These are phyloP conservation scores for Apiospora kogelbergensis DNA, from an alignment of 2,329 filamentous ascomycete genomes.

Conservation along the genomic window DNA sequence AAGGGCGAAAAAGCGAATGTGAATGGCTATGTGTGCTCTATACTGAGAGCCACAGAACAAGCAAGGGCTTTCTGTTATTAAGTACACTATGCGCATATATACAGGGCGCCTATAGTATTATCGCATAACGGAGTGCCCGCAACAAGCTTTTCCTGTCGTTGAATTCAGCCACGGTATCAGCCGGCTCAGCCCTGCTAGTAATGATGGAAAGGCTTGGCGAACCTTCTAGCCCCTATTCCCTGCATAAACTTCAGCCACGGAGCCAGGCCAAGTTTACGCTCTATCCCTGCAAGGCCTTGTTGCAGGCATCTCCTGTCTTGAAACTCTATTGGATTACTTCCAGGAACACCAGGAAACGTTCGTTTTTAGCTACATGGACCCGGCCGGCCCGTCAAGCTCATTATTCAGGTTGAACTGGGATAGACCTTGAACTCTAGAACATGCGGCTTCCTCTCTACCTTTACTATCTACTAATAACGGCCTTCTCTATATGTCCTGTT, in stretches of 20 bases:
- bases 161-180: not conserved
- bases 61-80: not conserved
- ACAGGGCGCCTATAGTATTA: too few species aligned
- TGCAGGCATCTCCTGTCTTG: not conserved
- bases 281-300: not conserved
- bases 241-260: too few species aligned
- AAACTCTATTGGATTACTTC: not conserved
- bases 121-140: not conserved
- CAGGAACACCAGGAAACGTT: too few species aligned
- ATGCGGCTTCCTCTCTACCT: not conserved
- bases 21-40: not conserved
- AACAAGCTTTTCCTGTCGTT: not conserved
- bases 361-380: not conserved
- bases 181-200: not conserved
- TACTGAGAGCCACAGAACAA: accelerated
- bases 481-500: not conserved
- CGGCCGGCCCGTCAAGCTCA: not conserved
- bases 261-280: not conserved
- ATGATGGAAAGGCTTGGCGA: not conserved
- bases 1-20: not conserved
- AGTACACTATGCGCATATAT: not conserved
- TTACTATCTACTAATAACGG: too few species aligned
- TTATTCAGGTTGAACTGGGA: not conserved
- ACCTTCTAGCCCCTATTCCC: not conserved
- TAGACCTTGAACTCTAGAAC: not conserved